Percentiles rank a stretch among this genome's conserved stretches.
Conservation (phyloP, 352 stramenopile species). For the Phytopythium mirpurense region DNA sequence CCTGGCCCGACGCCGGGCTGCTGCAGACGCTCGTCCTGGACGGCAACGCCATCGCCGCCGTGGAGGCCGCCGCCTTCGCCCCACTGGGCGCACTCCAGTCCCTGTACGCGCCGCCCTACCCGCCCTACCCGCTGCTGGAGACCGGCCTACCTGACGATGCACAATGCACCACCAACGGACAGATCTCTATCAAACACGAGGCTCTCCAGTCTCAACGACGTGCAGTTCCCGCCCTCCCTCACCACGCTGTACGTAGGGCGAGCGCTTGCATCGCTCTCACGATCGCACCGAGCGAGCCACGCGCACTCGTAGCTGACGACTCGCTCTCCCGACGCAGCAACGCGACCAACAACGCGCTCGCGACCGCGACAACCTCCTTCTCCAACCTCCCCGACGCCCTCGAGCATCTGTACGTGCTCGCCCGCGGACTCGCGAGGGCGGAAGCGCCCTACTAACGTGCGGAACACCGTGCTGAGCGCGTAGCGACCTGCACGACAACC, state of each 20-base stretch:
- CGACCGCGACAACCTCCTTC: conserved; percentile 40
- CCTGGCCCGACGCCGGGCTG: conserved; percentile 37
- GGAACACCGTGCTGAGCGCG: background rate
- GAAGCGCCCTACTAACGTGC: background rate
- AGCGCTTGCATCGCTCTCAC: background rate
- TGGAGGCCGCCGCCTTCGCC: conserved; percentile 36
- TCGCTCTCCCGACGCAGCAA: conserved; percentile 19
- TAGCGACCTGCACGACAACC: conserved; percentile 60
- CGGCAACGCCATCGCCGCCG: conserved; percentile 30
- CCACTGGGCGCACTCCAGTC: conserved; percentile 41
- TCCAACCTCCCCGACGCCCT: conserved; percentile 34
- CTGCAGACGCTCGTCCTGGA: conserved; percentile 62
- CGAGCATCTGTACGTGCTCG: conserved; percentile 37
- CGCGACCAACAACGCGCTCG: conserved; percentile 46
- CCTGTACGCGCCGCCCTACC: conserved; percentile 14
- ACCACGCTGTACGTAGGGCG: conserved; percentile 24
- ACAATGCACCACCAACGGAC: background rate
- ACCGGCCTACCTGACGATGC: background rate
- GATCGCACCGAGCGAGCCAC: too few relatives aligned
- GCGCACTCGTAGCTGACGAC: background rate
- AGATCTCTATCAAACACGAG: conserved; percentile 40
- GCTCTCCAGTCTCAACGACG: conserved; percentile 35
- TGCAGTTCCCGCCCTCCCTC: conserved; percentile 36
- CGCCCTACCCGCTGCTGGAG: background rate
- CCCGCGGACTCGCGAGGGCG: background rate